Conservation (phyloP, 2,329 filamentous ascomycete species). For the Hymenoscyphus occultus region DNA sequence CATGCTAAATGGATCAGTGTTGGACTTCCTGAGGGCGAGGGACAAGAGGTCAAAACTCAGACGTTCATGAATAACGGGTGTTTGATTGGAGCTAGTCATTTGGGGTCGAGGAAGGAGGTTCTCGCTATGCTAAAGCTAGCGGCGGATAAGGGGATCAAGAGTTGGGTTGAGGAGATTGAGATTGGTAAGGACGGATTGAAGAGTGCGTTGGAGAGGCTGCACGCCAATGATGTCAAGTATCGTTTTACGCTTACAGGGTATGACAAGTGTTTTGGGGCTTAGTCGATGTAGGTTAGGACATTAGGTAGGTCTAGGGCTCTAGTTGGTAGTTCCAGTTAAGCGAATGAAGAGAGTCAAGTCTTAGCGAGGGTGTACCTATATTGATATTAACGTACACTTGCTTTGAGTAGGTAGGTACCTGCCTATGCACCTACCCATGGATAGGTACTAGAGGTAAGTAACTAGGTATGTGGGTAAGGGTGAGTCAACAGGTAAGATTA, state of each 20-base stretch:
- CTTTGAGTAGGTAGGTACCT: too few species aligned
- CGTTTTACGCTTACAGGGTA: conserved; percentile 68
- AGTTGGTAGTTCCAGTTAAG: neutral
- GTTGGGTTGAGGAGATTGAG: conserved; percentile 70
- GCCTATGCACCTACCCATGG: too few species aligned
- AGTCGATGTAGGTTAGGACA: neutral
- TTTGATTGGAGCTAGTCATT: conserved; percentile 67
- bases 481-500: too few species aligned
- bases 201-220: conserved; percentile 66
- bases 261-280: conserved; percentile 57
- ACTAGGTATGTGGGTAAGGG: too few species aligned
- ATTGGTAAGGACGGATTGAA: conserved; percentile 68
- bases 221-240: conserved; percentile 70
- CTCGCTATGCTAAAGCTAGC: conserved; percentile 70
- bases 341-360: neutral
- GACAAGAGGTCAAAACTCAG: conserved; percentile 69
- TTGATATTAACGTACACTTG: too few species aligned
- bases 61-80: conserved; percentile 72
- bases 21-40: conserved; percentile 73
- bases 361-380: neutral
- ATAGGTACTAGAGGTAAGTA: too few species aligned
- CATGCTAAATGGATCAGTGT: conserved; percentile 79
- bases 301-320: too few species aligned
- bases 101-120: conserved; percentile 68
- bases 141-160: conserved; percentile 64